phyloP scores from a whole-genome alignment of 768 basidiomycete species.

The Aureoboletus auriporus region DNA sequence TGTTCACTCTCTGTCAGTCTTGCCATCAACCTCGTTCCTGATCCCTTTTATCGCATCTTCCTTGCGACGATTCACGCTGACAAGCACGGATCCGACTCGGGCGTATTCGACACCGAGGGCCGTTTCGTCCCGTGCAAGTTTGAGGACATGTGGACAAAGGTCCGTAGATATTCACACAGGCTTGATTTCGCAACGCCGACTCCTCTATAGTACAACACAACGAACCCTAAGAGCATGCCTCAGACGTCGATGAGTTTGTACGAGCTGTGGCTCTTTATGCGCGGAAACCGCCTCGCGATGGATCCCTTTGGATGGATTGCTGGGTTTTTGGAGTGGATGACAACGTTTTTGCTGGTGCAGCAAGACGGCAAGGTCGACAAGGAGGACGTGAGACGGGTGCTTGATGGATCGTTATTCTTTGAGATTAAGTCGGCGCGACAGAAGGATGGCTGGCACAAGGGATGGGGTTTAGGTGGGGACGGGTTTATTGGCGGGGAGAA shows the following conservation, averaged over 20 bases:
- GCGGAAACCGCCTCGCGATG: constrained; percentile 31
- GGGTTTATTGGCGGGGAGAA: constrained; percentile 30
- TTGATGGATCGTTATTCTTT: constrained; percentile 39
- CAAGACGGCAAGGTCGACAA: constrained; percentile 36
- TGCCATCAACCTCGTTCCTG: constrained; percentile 29
- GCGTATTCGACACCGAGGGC: constrained; percentile 38
- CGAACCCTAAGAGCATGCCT: constrained; percentile 4
- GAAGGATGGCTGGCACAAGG: constrained; percentile 26
- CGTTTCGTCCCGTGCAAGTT: constrained; percentile 40
- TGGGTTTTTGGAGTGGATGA: constrained; percentile 35
- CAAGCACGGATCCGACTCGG: constrained; percentile 44
- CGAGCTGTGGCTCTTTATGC: constrained; percentile 30
- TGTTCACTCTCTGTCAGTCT: constrained; percentile 8
- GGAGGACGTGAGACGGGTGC: constrained; percentile 39
- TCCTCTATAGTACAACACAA: constrained; percentile 12
- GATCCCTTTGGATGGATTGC: constrained; percentile 37
- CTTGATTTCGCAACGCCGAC: background rate
- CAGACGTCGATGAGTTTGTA: constrained; percentile 25
- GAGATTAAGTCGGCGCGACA: constrained; percentile 27
- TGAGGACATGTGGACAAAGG: constrained; percentile 42
- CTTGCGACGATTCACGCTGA: constrained; percentile 31
- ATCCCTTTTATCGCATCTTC: constrained; percentile 40
- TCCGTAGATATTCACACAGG: constrained; percentile 3
- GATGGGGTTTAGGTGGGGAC: constrained; percentile 28
- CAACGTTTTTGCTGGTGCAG: constrained; percentile 38